These are phyloP conservation scores for Candida suzukii DNA, from an alignment of 805 yeast species.

Conservation along the genomic window DNA sequence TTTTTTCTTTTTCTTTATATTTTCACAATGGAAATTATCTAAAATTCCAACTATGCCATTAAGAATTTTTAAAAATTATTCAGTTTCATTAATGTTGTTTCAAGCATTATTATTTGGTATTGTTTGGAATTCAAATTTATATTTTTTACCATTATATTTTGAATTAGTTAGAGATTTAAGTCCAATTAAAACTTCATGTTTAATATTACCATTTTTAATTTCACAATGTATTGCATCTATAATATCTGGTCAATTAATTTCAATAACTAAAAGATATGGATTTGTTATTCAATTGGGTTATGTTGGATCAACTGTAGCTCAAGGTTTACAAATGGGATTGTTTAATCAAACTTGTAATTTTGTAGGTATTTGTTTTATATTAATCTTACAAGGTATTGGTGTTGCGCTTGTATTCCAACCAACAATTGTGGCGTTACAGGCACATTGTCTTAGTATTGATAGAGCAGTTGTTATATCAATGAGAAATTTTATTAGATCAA, in stretches of 20 bases:
- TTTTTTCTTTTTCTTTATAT: constrained; percentile 33
- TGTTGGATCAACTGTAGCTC: constrained; percentile 33
- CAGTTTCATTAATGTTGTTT: constrained; percentile 28
- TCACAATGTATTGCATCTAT: constrained; percentile 35
- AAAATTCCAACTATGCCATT: constrained; percentile 50
- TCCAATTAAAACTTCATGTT: constrained; percentile 32
- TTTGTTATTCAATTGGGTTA: constrained; percentile 32
- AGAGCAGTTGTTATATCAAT: constrained; percentile 53
- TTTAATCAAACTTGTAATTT: constrained; percentile 23
- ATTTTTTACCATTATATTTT: constrained; percentile 43
- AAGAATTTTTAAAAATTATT: constrained; percentile 29
- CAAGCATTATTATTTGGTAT: constrained; percentile 43
- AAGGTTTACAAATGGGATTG: constrained; percentile 29
- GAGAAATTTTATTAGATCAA: constrained; percentile 47
- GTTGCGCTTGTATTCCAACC: constrained; percentile 49
- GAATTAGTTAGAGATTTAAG: constrained; percentile 36
- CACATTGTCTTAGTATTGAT: constrained; percentile 42
- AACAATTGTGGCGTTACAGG: constrained; percentile 47
- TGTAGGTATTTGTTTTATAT: constrained; percentile 29
- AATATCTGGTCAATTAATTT: constrained; percentile 38
- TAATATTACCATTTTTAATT: constrained; percentile 37
- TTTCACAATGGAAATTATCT: constrained; percentile 44
- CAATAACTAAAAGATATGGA: constrained; percentile 35
- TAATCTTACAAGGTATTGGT: constrained; percentile 34
- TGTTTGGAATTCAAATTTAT: constrained; percentile 37